Base-by-base conservation (phyloP, 352 stramenopile species). In the Globisporangium acanthophoron region DNA sequence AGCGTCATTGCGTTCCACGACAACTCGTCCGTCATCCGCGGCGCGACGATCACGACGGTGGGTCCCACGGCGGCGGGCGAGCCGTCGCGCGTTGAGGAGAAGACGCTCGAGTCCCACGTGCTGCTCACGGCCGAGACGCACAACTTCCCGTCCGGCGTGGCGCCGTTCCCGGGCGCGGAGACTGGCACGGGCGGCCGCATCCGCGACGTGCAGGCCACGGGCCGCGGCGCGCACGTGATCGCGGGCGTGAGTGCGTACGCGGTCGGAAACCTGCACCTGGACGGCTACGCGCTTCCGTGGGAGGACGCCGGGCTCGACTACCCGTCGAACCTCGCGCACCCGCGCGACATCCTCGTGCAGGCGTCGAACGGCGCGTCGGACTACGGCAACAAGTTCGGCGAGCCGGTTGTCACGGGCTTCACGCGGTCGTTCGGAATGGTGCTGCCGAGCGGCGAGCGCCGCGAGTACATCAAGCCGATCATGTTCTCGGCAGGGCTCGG, bases 351-450 rank as follows among this genome's bases (percentile, higher is more conserved):
- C 69, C 78, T 98, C 54, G 85, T 98, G 24, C 92, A 99, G 63
- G 97, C 97, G 16, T 98, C 88, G 61, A 97, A 99, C 71, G 97
- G 97, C 52, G 97, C 97, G 12, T 98, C 94, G 9, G 97, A 99
- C 78, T 99, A 99, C 71, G 97, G 97, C 37, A 99, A 99, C 85
- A 99, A 99, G 80, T 99, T 99, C 62, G 97, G 97, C 39, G 97
- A 99, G 72, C 97, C 97, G n/a, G 96, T 99, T 7, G 91, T 99
- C 43, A 83, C 95, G 56, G 97, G 97, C 24, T 99, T 98, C 65
- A 97, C 96, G 33, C 87, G 97, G 35, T 98, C 90, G 15, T 99
- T 99, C 66, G 97, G 97, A 16, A 94, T 98, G 83, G 77, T 96
- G 21, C 72, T 99, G 50, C 88, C 94, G 0, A 96, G 87, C 56